phyloP scores from a whole-genome alignment of 1,284 basidiomycete species.

The Puccinia novopanici region DNA sequence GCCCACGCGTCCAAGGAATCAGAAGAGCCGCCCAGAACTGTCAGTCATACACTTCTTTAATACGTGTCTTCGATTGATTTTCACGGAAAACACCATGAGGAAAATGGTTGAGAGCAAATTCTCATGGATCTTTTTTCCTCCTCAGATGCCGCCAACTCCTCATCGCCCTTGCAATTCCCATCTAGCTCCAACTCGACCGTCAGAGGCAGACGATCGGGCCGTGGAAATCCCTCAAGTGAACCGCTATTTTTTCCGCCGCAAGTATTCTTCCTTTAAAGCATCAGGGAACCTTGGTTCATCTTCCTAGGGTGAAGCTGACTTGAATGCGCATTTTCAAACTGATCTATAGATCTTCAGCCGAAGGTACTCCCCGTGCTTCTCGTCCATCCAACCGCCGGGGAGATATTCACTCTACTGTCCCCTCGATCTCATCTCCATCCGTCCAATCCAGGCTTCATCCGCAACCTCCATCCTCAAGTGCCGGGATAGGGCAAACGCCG shows the following conservation, averaged over 20 bases:
- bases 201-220: constrained; percentile 11
- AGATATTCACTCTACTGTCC: constrained; percentile 57
- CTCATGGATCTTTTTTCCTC: constrained; percentile 19
- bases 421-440: constrained; percentile 52
- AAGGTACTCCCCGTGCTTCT: constrained; percentile 50
- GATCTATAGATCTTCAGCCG: constrained; percentile 27
- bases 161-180: constrained; percentile 37
- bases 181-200: constrained; percentile 36
- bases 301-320: constrained; percentile 51
- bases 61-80: neutral
- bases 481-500: constrained; percentile 41
- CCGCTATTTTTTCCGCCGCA: constrained; percentile 52
- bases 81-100: neutral
- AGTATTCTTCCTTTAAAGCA: neutral
- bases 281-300: no score
- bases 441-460: constrained; percentile 46
- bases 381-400: constrained; percentile 54
- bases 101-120: neutral
- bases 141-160: constrained; percentile 9
- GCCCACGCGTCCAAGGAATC: constrained; percentile 27
- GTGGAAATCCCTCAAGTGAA: constrained; percentile 37
- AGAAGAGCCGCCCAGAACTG: constrained; percentile 3
- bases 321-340: constrained; percentile 18
- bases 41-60: neutral
- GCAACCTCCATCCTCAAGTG: constrained; percentile 24